Evolutionary conservation across 176 grass and related monocot species (phyloP).

Genomic region (Bothriochloa decipiens): DNA sequence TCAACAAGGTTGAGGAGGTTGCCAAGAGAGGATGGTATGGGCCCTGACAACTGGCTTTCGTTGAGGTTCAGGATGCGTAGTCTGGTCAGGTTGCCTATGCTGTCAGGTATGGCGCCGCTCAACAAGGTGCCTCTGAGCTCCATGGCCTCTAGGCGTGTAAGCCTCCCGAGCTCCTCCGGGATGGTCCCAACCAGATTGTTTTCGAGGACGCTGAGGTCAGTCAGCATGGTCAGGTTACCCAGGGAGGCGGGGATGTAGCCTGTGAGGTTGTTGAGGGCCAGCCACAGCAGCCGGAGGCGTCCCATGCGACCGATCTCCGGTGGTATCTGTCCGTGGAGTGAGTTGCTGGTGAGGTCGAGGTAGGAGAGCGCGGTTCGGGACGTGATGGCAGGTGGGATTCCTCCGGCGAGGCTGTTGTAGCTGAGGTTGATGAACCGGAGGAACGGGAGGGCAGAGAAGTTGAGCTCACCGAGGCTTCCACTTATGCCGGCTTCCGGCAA

Average conservation of each 20-base stretch:
- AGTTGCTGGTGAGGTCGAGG: neutral
- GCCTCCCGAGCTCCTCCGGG: neutral
- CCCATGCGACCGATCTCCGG: neutral
- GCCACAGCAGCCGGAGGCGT: neutral
- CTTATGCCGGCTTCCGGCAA: neutral
- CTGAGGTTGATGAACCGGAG: neutral
- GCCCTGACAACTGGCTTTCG: neutral
- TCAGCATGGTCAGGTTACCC: conserved; percentile 29
- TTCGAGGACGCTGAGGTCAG: neutral
- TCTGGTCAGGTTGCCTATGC: conserved; percentile 27
- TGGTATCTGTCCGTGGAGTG: neutral
- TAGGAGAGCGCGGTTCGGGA: neutral
- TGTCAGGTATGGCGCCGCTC: neutral
- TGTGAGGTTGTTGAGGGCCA: neutral
- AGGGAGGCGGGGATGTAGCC: neutral
- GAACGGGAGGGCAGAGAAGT: conserved; percentile 3
- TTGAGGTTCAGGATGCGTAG: neutral
- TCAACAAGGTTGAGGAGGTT: neutral
- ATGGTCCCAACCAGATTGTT: neutral
- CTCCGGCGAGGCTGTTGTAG: conserved; percentile 15
- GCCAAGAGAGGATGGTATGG: neutral
- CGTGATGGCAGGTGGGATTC: neutral
- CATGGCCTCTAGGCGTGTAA: neutral
- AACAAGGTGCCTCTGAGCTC: neutral
- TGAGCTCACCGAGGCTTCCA: neutral